Evolutionary conservation across 192 early-diverging fungal genomes (phyloP).

Genomic region (Entophlyctis luteolus): DNA sequence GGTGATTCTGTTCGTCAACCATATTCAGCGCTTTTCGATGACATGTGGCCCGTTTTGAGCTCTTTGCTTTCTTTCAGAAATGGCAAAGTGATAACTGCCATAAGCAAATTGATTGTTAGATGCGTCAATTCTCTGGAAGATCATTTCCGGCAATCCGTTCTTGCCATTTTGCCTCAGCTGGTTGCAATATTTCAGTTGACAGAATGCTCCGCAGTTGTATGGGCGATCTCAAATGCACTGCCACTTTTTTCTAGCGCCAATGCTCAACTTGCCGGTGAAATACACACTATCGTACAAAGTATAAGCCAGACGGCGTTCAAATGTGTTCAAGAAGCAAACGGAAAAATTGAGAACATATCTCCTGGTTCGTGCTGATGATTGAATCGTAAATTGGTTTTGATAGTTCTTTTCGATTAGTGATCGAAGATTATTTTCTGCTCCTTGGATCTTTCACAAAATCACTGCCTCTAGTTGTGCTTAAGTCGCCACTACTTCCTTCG

Average conservation of each 20-base stretch:
- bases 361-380: slow-evolving; percentile 55
- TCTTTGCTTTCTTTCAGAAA: slow-evolving; percentile 53
- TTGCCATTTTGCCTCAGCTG: slow-evolving; percentile 55
- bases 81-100: slow-evolving; percentile 37
- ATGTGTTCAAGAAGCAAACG: slow-evolving; percentile 42
- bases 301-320: slow-evolving; percentile 66
- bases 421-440: slow-evolving; percentile 75
- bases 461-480: slow-evolving; percentile 51
- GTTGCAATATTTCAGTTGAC: slow-evolving; percentile 67
- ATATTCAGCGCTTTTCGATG: slow-evolving; percentile 57
- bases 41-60: slow-evolving; percentile 74
- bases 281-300: slow-evolving; percentile 58
- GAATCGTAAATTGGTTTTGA: neutral
- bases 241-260: no score
- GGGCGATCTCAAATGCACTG: no score
- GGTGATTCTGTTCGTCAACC: slow-evolving; percentile 55
- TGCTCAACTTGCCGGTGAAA: no score
- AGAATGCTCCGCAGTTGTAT: slow-evolving; percentile 68
- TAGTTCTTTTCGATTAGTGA: slow-evolving; percentile 44
- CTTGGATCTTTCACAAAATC: slow-evolving; percentile 45
- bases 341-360: slow-evolving; percentile 53
- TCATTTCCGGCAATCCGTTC: slow-evolving; percentile 55
- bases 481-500: slow-evolving; percentile 50
- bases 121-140: slow-evolving; percentile 55
- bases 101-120: slow-evolving; percentile 56